Evolutionary conservation across 495 filamentous ascomycete species (phyloP).

Genomic region (Aspergillus affinis): DNA sequence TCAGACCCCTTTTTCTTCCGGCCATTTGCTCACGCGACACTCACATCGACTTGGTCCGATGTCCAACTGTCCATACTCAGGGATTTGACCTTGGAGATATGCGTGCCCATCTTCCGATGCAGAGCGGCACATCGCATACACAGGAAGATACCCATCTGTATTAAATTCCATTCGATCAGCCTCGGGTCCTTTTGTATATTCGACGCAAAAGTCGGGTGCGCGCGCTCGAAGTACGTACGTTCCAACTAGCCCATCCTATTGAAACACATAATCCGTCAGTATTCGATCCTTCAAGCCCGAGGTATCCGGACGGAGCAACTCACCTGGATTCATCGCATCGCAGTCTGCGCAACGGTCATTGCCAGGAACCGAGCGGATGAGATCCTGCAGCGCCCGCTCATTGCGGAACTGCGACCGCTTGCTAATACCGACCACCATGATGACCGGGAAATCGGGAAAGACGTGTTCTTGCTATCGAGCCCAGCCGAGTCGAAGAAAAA

Average conservation of each 20-base stretch:
- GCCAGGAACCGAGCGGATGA: constrained; percentile 81
- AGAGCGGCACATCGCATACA: constrained; percentile 96
- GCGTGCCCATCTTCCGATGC: constrained; percentile 95
- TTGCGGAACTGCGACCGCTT: constrained; percentile 98
- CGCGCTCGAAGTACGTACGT: constrained; percentile 57
- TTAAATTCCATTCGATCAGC: neutral
- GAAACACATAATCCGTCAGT: constrained; percentile 11
- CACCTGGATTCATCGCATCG: constrained; percentile 87
- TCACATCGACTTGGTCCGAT: constrained; percentile 91
- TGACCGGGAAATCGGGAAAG: constrained; percentile 25
- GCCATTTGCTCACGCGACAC: constrained; percentile 16
- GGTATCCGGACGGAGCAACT: constrained; percentile 22
- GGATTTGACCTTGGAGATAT: constrained; percentile 97
- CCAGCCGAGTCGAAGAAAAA: constrained; percentile 2
- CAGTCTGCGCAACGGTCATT: constrained; percentile 97
- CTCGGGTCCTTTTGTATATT: neutral
- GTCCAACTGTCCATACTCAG: constrained; percentile 97
- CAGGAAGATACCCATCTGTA: constrained; percentile 88
- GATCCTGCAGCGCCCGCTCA: constrained; percentile 85
- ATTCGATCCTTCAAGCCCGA: neutral
- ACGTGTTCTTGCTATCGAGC: constrained; percentile 4
- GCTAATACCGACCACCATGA: constrained; percentile 60
- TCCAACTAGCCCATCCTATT: constrained; percentile 98
- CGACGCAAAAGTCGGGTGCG: neutral
- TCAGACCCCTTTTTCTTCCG: constrained; percentile 4